These are phyloP conservation scores for Spizellomyces punctatus DNA, from an alignment of 192 early-diverging fungal genomes.

Conservation along the genomic window DNA sequence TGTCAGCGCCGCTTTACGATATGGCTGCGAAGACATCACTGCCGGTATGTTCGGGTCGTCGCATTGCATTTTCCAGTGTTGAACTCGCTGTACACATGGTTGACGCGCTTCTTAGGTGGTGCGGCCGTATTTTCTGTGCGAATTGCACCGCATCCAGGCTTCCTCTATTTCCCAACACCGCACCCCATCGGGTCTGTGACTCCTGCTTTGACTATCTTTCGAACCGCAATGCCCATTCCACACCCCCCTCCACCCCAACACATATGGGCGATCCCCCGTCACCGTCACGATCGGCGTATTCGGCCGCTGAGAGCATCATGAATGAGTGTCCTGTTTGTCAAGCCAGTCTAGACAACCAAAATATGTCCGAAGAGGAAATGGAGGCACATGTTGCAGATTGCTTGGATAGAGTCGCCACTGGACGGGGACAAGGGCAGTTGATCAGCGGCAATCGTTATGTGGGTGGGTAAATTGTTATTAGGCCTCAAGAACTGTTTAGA, in stretches of 20 bases:
- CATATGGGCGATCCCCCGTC: conserved; percentile 3
- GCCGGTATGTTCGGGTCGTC: conserved; percentile 51
- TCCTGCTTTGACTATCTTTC: conserved; percentile 48
- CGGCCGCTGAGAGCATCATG: conserved; percentile 57
- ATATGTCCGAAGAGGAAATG: conserved; percentile 43
- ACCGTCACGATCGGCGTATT: conserved; percentile 10
- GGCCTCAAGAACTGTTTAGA: too few species aligned
- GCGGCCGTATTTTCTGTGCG: conserved; percentile 85
- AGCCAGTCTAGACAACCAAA: conserved; percentile 46
- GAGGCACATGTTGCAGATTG: conserved; percentile 68
- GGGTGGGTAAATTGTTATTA: conserved; percentile 45
- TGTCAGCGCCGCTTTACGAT: conserved; percentile 75
- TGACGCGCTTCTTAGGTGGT: conserved; percentile 23
- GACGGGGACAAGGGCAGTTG: conserved; percentile 10
- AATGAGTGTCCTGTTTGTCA: conserved; percentile 76
- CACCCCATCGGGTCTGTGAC: conserved; percentile 61
- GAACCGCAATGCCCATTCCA: neutral
- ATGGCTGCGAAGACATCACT: conserved; percentile 85
- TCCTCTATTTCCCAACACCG: conserved; percentile 51
- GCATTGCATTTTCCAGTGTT: too few species aligned
- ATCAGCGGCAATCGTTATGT: conserved; percentile 64
- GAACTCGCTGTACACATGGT: too few species aligned
- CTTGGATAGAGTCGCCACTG: conserved; percentile 44
- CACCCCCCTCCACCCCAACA: neutral
- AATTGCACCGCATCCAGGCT: conserved; percentile 64